phyloP scores from a whole-genome alignment of 2,329 filamentous ascomycete species.

The Thielaviopsis musarum region DNA sequence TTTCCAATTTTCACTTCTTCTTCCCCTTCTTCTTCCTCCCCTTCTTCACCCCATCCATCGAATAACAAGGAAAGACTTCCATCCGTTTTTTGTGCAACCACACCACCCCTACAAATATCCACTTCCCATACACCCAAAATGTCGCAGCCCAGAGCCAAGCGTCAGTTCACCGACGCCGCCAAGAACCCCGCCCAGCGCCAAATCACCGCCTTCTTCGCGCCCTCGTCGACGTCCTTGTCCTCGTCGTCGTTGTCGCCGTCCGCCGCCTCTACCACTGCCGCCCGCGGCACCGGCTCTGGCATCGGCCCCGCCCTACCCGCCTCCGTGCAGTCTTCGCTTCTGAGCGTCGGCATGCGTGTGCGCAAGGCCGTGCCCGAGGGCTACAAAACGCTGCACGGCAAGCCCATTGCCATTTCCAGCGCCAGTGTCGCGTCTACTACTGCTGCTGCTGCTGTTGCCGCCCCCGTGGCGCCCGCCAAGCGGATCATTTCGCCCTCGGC shows the following conservation, averaged over 20 bases:
- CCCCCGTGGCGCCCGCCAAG: neutral
- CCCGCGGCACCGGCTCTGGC: conserved; percentile 2
- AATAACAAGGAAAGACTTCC: neutral
- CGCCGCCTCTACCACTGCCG: conserved; percentile 16
- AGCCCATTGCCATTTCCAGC: conserved; percentile 10
- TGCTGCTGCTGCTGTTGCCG: conserved; percentile 27
- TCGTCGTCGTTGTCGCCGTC: conserved; percentile 17
- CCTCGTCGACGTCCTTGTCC: conserved; percentile 10
- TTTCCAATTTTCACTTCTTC: neutral
- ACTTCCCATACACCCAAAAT: conserved; percentile 19
- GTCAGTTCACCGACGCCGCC: conserved; percentile 42
- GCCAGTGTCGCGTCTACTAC: conserved; percentile 15
- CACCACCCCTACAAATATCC: neutral
- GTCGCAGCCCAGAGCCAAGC: conserved; percentile 40
- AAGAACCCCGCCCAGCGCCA: conserved; percentile 42
- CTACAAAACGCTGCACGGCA: conserved; percentile 55
- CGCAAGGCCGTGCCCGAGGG: conserved; percentile 87
- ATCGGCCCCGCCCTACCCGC: conserved; percentile 36
- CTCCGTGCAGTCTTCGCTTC: conserved; percentile 61
- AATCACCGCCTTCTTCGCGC: conserved; percentile 46
- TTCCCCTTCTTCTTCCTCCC: conserved; percentile 3
- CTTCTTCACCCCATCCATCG: neutral
- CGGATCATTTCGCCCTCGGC: conserved; percentile 18
- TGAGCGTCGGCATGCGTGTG: conserved; percentile 85
- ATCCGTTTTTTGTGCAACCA: no score